Evolutionary conservation across 2,329 filamentous ascomycete genomes (phyloP).

Genomic region (Colletotrichum acutatum): DNA sequence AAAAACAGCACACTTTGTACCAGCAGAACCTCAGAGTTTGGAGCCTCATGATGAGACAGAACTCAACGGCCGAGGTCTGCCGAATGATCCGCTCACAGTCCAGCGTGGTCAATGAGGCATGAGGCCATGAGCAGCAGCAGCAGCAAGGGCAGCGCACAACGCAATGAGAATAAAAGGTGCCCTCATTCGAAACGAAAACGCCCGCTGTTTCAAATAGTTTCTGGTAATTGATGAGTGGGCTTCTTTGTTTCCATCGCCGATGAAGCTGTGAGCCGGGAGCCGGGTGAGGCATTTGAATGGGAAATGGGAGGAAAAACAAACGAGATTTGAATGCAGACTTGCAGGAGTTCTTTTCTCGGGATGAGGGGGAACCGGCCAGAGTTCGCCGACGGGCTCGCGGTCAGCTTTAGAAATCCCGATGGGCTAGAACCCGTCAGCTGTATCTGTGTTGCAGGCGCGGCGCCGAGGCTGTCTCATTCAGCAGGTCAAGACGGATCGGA

Average conservation of each 20-base stretch:
- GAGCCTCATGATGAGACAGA: not conserved
- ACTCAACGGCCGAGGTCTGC: not conserved
- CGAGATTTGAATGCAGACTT: not conserved
- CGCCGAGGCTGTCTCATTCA: not conserved
- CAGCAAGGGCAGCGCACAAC: not conserved
- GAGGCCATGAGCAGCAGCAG: too few relatives aligned
- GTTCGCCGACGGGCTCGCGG: not conserved
- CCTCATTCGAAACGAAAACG: not conserved
- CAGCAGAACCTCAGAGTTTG: not conserved
- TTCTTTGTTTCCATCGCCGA: not conserved
- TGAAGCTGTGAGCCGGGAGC: not conserved
- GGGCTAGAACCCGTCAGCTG: not conserved
- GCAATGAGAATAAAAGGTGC: not conserved
- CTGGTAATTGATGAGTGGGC: not conserved
- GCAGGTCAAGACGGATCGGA: not conserved
- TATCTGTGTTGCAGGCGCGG: not conserved
- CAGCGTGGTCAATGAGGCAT: too few relatives aligned
- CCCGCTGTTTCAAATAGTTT: not conserved
- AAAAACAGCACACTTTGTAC: not conserved
- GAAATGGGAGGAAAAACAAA: not conserved
- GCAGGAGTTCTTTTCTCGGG: not conserved
- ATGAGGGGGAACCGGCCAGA: not conserved
- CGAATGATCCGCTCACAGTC: not conserved
- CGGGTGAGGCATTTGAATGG: not conserved
- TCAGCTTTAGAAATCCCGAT: not conserved